Conservation (phyloP, 2,329 filamentous ascomycete genomes). For the Neophaeococcomyces aloes region DNA sequence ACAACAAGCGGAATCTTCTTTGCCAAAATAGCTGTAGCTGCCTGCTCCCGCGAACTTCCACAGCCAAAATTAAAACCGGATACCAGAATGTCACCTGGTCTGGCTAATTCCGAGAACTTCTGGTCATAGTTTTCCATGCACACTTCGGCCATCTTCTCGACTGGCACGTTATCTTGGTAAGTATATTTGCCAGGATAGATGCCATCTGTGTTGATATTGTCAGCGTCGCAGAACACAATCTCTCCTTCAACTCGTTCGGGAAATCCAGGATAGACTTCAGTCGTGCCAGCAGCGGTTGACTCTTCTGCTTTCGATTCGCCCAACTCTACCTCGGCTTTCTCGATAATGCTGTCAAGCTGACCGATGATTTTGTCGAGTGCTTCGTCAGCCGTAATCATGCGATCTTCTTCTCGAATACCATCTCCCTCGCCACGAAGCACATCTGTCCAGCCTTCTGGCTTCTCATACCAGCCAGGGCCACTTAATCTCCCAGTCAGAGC, state of each 20-base stretch:
- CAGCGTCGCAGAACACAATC: conserved; percentile 75
- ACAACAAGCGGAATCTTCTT: conserved; percentile 72
- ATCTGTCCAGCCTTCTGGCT: conserved; percentile 54
- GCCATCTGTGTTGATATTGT: conserved; percentile 83
- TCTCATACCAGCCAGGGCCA: conserved; percentile 68
- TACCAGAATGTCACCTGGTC: conserved; percentile 68
- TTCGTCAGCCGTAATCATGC: conserved; percentile 56
- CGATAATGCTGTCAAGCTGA: conserved; percentile 55
- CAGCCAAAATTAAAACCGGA: conserved; percentile 83
- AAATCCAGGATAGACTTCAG: conserved; percentile 74
- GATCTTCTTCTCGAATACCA: conserved; percentile 52
- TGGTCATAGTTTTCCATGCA: conserved; percentile 93
- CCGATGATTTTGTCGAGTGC: conserved; percentile 61
- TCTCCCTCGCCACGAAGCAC: conserved; percentile 60
- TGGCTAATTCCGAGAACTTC: conserved; percentile 53
- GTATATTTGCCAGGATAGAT: conserved; percentile 91
- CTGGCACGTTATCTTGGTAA: conserved; percentile 73
- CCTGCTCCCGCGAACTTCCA: conserved; percentile 71
- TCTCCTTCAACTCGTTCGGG: conserved; percentile 73
- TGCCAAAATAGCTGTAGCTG: conserved; percentile 75
- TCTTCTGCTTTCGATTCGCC: conserved; percentile 8
- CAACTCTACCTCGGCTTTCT: conserved; percentile 42
- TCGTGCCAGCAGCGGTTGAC: conserved; percentile 26
- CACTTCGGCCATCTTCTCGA: conserved; percentile 72
- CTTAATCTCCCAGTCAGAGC: conserved; percentile 49